Percentiles rank a stretch among this genome's conserved stretches.
Evolutionary conservation across 2,329 filamentous ascomycete species (phyloP).

Genomic region (Graphium sp.): DNA sequence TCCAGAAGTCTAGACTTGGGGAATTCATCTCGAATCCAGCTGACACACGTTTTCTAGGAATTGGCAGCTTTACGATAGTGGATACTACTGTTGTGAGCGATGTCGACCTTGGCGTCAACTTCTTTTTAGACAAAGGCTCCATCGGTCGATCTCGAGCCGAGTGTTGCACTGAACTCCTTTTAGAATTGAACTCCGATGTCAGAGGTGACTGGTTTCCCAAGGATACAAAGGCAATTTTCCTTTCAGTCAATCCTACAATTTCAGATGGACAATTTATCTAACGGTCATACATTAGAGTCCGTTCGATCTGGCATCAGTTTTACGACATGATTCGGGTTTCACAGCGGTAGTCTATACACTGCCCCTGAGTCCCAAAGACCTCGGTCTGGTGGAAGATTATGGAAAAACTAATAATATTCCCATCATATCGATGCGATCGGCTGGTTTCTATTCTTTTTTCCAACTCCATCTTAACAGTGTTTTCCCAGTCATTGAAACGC

Average conservation of each 20-base stretch:
- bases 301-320: constrained; percentile 20
- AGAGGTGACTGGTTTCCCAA: constrained; percentile 53
- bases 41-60: constrained; percentile 30
- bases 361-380: constrained; percentile 25
- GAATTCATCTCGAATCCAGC: neutral
- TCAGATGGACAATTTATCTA: constrained; percentile 1
- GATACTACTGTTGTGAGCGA: constrained; percentile 66
- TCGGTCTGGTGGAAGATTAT: constrained; percentile 28
- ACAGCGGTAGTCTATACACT: constrained; percentile 38
- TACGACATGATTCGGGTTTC: constrained; percentile 22
- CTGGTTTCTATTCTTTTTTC: constrained; percentile 84
- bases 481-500: constrained; percentile 89
- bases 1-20: neutral
- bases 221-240: too few relatives aligned
- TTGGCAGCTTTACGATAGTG: constrained; percentile 82
- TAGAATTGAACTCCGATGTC: constrained; percentile 88
- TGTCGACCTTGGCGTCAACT: constrained; percentile 83
- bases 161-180: constrained; percentile 57
- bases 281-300: constrained; percentile 4
- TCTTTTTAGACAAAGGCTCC: constrained; percentile 73
- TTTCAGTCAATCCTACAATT: constrained; percentile 21
- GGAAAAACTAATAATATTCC: constrained; percentile 45
- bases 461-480: constrained; percentile 60
- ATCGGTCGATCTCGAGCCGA: constrained; percentile 65
- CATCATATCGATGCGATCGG: constrained; percentile 68